Conservation (phyloP, 2,329 filamentous ascomycete species). For the Aspergillus arachidicola region DNA sequence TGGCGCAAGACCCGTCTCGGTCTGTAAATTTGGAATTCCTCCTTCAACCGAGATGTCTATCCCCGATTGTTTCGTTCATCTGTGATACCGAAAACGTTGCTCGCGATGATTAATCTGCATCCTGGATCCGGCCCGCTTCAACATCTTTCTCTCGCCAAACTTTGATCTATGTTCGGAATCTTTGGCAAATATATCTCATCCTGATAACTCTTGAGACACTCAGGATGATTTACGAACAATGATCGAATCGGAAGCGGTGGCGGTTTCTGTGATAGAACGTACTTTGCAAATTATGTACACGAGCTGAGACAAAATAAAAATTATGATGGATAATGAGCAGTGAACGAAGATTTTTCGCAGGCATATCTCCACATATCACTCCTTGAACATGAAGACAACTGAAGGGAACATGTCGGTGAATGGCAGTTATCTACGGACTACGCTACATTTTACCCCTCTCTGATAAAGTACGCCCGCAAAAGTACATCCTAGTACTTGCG, state of each 20-base stretch:
- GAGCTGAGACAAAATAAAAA: constrained; percentile 27
- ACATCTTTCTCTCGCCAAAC: constrained; percentile 3
- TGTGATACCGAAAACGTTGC: constrained; percentile 28
- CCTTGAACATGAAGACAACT: background rate
- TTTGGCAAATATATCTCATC: constrained; percentile 5
- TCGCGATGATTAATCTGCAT: constrained; percentile 23
- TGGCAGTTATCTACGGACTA: background rate
- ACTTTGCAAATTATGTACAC: constrained; percentile 24
- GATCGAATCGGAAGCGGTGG: constrained; percentile 11
- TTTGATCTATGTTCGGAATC: constrained; percentile 11
- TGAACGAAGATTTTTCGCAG: constrained; percentile 10
- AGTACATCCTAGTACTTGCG: no score
- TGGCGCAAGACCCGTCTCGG: constrained; percentile 99
- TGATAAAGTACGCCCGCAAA: background rate
- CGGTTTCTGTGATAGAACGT: constrained; percentile 18
- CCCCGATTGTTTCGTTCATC: constrained; percentile 31
- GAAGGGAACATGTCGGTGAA: background rate
- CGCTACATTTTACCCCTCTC: background rate
- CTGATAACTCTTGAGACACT: constrained; percentile 5
- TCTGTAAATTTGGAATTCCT: constrained; percentile 70
- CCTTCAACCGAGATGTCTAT: constrained; percentile 36
- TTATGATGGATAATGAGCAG: constrained; percentile 28
- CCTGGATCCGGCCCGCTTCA: constrained; percentile 22
- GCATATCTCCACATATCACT: background rate
- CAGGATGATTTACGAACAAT: constrained; percentile 9